A percentile compares a stretch with the other conserved stretches of the same genome.
Conservation (phyloP, 2,329 filamentous ascomycete genomes). For the Sclerotinia spermophila region DNA sequence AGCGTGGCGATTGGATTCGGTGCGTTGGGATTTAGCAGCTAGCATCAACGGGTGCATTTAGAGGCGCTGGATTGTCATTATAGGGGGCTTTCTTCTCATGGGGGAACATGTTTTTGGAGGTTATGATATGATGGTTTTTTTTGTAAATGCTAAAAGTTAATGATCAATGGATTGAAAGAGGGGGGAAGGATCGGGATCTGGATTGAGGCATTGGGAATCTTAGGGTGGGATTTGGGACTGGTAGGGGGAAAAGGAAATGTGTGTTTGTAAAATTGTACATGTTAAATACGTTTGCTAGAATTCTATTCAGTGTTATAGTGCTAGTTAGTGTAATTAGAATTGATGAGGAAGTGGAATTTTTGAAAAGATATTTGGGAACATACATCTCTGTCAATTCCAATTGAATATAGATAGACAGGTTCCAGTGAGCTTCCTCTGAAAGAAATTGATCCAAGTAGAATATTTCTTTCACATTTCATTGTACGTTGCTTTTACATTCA, state of each 20-base stretch:
- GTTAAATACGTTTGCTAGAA: background rate
- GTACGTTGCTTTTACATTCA: background rate
- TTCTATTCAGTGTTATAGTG: background rate
- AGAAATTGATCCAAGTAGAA: background rate
- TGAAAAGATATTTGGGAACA: background rate
- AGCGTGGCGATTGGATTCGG: background rate
- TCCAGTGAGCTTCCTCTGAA: background rate
- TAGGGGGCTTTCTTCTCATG: background rate
- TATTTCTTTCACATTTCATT: background rate
- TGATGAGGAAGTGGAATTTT: background rate
- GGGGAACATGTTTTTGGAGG: background rate
- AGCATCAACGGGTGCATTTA: background rate
- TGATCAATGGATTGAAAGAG: background rate
- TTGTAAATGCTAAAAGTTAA: slow-evolving; percentile 10
- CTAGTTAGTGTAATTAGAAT: background rate
- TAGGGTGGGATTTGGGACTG: background rate
- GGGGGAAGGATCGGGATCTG: background rate
- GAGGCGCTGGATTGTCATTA: background rate
- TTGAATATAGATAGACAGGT: background rate
- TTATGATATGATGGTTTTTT: background rate
- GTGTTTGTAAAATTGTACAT: background rate
- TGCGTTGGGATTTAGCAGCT: background rate
- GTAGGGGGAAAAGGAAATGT: background rate
- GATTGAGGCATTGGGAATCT: background rate
- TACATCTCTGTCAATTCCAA: background rate